Evolutionary conservation across 306 rosid genomes (phyloP).

Genomic region (Vigna hirtella): DNA sequence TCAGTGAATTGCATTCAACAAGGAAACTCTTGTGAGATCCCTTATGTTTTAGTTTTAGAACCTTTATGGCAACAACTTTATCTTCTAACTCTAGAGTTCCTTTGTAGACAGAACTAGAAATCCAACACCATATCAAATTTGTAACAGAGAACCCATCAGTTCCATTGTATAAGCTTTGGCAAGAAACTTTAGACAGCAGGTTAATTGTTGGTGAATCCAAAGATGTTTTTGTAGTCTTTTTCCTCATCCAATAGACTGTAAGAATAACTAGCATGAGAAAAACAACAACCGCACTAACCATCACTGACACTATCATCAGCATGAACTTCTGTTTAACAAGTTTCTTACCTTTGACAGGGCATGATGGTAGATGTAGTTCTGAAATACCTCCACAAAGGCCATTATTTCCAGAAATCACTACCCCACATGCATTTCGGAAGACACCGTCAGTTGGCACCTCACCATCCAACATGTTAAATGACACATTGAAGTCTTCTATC

Average conservation of each 20-base stretch:
- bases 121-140: background rate
- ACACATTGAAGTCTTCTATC: background rate
- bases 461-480: background rate
- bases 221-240: background rate
- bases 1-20: too few relatives aligned
- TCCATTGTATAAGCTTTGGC: background rate
- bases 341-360: background rate
- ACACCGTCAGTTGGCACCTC: background rate
- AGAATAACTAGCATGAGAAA: background rate
- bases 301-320: background rate
- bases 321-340: background rate
- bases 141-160: too few relatives aligned
- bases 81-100: background rate
- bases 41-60: background rate
- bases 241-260: background rate
- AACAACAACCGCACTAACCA: conserved; percentile 13
- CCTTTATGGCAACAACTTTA: conserved; percentile 11
- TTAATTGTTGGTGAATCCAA: background rate
- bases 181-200: background rate
- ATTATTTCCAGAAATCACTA: background rate
- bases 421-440: background rate
- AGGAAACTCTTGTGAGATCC: background rate
- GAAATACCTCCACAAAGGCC: conserved; percentile 24
- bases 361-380: conserved; percentile 11
- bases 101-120: background rate